These are phyloP conservation scores for Cercophora sp. DNA, from an alignment of 495 filamentous ascomycete species.

Conservation along the genomic window DNA sequence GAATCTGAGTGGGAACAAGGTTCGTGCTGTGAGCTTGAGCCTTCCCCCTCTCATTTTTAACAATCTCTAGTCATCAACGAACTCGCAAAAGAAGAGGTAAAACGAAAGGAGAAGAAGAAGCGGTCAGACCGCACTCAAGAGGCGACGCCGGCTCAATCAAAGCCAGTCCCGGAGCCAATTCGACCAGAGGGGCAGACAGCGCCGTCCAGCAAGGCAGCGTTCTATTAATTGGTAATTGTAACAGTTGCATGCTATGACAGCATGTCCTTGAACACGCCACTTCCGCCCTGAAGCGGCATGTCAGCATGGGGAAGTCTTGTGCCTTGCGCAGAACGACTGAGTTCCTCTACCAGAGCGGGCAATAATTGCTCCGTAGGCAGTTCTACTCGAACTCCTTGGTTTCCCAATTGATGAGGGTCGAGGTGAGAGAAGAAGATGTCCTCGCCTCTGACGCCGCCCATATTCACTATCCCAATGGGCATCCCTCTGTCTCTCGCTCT, in stretches of 20 bases:
- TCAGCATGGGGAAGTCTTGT: not conserved
- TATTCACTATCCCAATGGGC: constrained; percentile 79
- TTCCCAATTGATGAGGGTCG: constrained; percentile 43
- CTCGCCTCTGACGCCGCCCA: constrained; percentile 81
- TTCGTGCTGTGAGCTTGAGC: constrained; percentile 28
- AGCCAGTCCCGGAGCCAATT: too few species aligned
- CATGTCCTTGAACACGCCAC: constrained; percentile 47
- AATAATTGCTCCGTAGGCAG: constrained; percentile 52
- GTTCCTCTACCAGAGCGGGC: constrained; percentile 47
- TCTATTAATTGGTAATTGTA: not conserved
- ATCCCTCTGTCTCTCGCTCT: constrained; percentile 74
- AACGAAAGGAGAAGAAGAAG: constrained; percentile 48
- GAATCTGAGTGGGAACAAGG: constrained; percentile 89
- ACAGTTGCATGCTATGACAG: constrained; percentile 37
- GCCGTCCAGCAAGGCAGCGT: too few species aligned
- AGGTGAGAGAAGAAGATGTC: constrained; percentile 58
- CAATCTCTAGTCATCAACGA: constrained; percentile 62
- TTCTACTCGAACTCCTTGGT: constrained; percentile 48
- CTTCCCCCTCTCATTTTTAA: constrained; percentile 1
- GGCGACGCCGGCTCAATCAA: too few species aligned
- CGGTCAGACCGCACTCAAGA: constrained; percentile 12
- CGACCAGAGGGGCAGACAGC: constrained; percentile 1
- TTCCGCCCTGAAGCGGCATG: not conserved
- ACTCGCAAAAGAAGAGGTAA: constrained; percentile 71
- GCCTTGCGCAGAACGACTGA: constrained; percentile 16